Conservation (phyloP, 2,329 filamentous ascomycete species). For the Botrytis elliptica region DNA sequence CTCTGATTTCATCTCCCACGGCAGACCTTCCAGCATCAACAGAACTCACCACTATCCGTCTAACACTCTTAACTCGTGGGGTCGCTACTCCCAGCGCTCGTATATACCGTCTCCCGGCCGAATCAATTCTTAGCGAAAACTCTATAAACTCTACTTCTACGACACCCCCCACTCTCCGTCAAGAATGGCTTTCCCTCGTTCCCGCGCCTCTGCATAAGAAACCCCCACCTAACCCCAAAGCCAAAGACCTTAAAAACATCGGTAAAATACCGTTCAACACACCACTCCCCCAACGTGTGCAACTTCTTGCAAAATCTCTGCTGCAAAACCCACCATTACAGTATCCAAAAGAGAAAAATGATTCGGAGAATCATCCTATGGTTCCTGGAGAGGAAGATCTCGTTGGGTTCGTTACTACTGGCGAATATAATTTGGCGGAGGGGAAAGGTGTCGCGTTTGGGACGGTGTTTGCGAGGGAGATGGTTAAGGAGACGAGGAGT, state of each 20-base stretch:
- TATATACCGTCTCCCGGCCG: slow-evolving; percentile 74
- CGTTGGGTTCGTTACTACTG: slow-evolving; percentile 87
- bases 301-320: slow-evolving; percentile 50
- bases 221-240: slow-evolving; percentile 31
- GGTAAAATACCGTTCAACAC: slow-evolving; percentile 35
- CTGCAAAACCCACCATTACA: slow-evolving; percentile 44
- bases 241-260: slow-evolving; percentile 23
- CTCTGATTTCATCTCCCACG: slow-evolving; percentile 30
- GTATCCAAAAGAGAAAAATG: slow-evolving; percentile 39
- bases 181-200: slow-evolving; percentile 68
- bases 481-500: slow-evolving; percentile 45
- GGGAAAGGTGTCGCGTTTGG: slow-evolving; percentile 77
- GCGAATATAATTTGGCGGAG: slow-evolving; percentile 75
- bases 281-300: slow-evolving; percentile 38
- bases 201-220: slow-evolving; percentile 35
- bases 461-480: slow-evolving; percentile 60
- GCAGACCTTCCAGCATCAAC: slow-evolving; percentile 39
- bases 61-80: slow-evolving; percentile 69
- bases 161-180: slow-evolving; percentile 50
- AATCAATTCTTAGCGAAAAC: slow-evolving; percentile 42
- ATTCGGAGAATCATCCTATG: slow-evolving; percentile 53
- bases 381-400: slow-evolving; percentile 75
- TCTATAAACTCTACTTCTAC: slow-evolving; percentile 13
- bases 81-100: slow-evolving; percentile 70
- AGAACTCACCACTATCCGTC: slow-evolving; percentile 58